Conservation (phyloP, 2,329 filamentous ascomycete species). For the Aspergillus intermedius region DNA sequence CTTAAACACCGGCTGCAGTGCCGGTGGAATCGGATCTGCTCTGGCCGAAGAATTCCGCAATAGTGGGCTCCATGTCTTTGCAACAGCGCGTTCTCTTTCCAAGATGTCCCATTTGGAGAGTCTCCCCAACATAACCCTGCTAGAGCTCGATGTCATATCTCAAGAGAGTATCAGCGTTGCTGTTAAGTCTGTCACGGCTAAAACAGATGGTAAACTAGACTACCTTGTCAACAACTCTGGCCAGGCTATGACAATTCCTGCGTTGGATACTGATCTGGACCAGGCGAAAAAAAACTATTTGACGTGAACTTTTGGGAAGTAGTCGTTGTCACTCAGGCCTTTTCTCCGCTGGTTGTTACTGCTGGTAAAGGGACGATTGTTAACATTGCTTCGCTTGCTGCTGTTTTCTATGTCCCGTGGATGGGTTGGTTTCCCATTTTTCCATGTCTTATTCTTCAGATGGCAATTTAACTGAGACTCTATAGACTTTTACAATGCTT, state of each 20-base stretch:
- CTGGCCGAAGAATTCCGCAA: slow-evolving; percentile 30
- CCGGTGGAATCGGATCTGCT: slow-evolving; percentile 33
- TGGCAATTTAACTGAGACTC: neutral
- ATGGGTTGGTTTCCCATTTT: slow-evolving; percentile 18
- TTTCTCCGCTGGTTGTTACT: slow-evolving; percentile 23
- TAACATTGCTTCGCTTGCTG: slow-evolving; percentile 17
- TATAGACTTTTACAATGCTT: slow-evolving; percentile 13
- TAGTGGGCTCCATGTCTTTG: slow-evolving; percentile 32
- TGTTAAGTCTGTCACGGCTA: slow-evolving; percentile 9
- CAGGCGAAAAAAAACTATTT: slow-evolving; percentile 19
- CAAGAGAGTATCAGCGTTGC: slow-evolving; percentile 21
- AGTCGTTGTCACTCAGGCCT: slow-evolving; percentile 9
- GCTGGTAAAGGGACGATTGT: slow-evolving; percentile 13
- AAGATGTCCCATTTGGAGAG: slow-evolving; percentile 21
- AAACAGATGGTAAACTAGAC: slow-evolving; percentile 29
- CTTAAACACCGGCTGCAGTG: slow-evolving; percentile 35
- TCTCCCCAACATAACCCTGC: slow-evolving; percentile 18
- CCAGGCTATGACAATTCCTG: slow-evolving; percentile 25
- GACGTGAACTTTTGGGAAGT: slow-evolving; percentile 14
- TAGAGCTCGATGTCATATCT: slow-evolving; percentile 25
- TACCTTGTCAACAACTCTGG: slow-evolving; percentile 41
- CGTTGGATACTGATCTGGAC: slow-evolving; percentile 32
- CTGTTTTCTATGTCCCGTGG: slow-evolving; percentile 20
- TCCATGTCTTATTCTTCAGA: neutral
- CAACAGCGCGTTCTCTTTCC: slow-evolving; percentile 25